Base-by-base conservation (phyloP, 345 rosid genomes). In the Eucalyptus dawsonii region DNA sequence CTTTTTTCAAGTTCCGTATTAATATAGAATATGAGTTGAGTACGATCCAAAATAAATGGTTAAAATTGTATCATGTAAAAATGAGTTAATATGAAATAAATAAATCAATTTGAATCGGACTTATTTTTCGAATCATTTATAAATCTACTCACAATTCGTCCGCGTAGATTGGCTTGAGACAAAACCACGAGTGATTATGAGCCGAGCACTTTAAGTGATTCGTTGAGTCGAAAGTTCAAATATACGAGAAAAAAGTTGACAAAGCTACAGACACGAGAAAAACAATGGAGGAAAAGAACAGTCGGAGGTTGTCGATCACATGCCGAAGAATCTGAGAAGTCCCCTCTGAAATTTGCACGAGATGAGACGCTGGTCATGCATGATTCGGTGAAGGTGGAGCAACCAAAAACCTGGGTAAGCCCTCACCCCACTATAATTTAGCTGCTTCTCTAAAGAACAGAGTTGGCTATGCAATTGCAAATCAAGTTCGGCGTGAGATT, bases 11-110 rank as follows among this genome's bases (percentile, higher is more conserved):
- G 13, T 56, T 56, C 0, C 2, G 2, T 24, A 2, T 2, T 56
- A 24, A 56, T 56, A 24, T 56, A 24, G 12, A 56, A 2, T 19
- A 11, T 11, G 25, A 2, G 1, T 76, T 11, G 83, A 37, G 2
- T 6, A 10, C 0, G 3, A 0, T 10, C 2, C 13, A 22, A 1
- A 37, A 37, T 37, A 12, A 40, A 37, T 76, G 2, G 0, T 21
- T 37, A 11, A 76, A 40, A 1, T 76, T 76, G 14, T 6, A 11
- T 40, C 12, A 37, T 22, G 24, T 1, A 3, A 72, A 37, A 72
- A 72, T 10, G 83, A 40, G 14, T 76, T 21, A 22, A 19, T 21
- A 0, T 21, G 83, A 40, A 40, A 76, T 76, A 21, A 40, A 40
- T 21, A 21, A 17, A 17, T 69, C 13, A 34, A 69, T 34, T 34